Conservation (phyloP, 352 stramenopile species). For the Phytophthora vignae region DNA sequence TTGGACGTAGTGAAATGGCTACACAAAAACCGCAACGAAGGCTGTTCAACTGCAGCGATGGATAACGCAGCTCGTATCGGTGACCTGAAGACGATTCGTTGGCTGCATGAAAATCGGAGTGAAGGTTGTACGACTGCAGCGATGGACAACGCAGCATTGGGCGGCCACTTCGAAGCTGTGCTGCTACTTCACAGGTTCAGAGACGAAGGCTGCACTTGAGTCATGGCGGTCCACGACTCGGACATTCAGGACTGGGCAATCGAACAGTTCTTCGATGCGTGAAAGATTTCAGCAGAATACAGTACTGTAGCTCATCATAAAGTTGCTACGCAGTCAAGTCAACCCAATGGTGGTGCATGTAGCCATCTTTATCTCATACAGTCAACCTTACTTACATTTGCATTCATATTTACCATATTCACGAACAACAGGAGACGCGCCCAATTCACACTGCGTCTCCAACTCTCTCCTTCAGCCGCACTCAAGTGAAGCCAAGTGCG, state of each 20-base stretch:
- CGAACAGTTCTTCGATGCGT: too few relatives aligned
- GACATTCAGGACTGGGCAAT: too few relatives aligned
- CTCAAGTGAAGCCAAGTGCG: neutral
- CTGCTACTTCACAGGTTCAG: constrained; percentile 7
- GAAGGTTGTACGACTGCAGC: constrained; percentile 29
- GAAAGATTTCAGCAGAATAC: too few relatives aligned
- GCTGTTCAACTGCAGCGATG: constrained; percentile 5
- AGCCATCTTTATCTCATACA: too few relatives aligned
- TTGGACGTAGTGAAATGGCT: constrained; percentile 1
- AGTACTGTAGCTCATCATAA: too few relatives aligned
- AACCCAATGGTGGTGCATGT: too few relatives aligned
- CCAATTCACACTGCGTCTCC: neutral
- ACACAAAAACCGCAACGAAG: neutral
- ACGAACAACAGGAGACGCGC: too few relatives aligned
- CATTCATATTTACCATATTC: too few relatives aligned
- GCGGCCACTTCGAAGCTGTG: constrained; percentile 15
- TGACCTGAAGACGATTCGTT: constrained; percentile 4
- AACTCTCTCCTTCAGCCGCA: too few relatives aligned
- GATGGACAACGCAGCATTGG: constrained; percentile 2
- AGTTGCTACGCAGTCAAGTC: too few relatives aligned
- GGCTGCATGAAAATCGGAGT: constrained; percentile 17
- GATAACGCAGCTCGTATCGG: neutral
- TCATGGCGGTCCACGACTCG: too few relatives aligned
- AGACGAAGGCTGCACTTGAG: constrained; percentile 18
- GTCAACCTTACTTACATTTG: too few relatives aligned